These are phyloP conservation scores for Botryotinia calthae DNA, from an alignment of 2,329 filamentous ascomycete species.

Conservation along the genomic window DNA sequence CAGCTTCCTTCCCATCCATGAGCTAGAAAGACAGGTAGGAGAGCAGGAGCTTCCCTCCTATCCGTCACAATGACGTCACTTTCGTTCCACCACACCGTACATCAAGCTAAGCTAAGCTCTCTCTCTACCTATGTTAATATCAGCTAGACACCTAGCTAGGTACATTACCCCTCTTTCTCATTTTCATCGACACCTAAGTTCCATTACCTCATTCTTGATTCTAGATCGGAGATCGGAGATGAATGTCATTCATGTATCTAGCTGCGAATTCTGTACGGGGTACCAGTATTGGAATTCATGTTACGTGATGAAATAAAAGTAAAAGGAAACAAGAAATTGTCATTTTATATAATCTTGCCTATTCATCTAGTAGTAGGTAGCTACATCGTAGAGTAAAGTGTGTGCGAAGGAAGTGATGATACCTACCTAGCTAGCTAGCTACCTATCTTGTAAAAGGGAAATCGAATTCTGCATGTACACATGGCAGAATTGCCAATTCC, in stretches of 20 bases:
- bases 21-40: no score
- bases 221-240: not conserved
- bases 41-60: not conserved
- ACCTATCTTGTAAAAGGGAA: no score
- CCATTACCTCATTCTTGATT: not conserved
- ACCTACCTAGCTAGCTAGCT: not conserved
- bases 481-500: no score
- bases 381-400: not conserved
- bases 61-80: not conserved
- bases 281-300: no score
- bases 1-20: no score
- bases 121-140: no score
- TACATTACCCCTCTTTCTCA: not conserved
- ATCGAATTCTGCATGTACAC: no score
- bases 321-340: no score
- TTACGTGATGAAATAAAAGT: no score
- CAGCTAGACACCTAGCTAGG: no score
- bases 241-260: not conserved
- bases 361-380: not conserved
- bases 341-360: not conserved
- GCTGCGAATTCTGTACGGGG: no score
- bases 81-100: not conserved
- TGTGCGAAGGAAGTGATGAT: not conserved
- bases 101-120: not conserved
- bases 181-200: not conserved